A percentile compares a stretch with the other conserved stretches of the same genome.
Conservation (phyloP, 495 filamentous ascomycete genomes). For the Aspergillus saccharolyticus region DNA sequence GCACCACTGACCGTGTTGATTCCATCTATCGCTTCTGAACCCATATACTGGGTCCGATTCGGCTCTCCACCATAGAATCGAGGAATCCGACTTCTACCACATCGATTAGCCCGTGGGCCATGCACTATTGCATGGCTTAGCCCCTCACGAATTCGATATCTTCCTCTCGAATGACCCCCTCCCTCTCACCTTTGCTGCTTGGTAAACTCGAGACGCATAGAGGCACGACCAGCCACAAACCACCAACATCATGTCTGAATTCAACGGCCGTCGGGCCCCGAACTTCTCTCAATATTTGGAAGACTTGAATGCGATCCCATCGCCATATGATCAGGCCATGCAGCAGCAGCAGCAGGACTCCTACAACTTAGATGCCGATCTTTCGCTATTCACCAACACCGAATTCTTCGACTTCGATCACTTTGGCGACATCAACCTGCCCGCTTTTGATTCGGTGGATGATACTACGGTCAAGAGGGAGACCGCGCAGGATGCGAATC, state of each 20-base stretch:
- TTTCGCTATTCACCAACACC: slow-evolving; percentile 88
- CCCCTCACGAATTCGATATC: background rate
- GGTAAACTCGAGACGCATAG: background rate
- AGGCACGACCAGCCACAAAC: slow-evolving; percentile 14
- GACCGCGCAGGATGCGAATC: slow-evolving; percentile 18
- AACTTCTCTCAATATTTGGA: slow-evolving; percentile 87
- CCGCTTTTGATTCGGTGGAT: slow-evolving; percentile 33
- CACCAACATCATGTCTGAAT: slow-evolving; percentile 57
- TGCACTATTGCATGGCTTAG: background rate
- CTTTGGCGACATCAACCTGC: slow-evolving; percentile 39
- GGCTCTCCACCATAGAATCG: background rate
- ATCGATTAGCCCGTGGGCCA: background rate
- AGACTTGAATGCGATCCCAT: slow-evolving; percentile 73
- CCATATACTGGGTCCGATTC: background rate
- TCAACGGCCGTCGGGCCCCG: slow-evolving; percentile 64
- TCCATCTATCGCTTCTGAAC: background rate
- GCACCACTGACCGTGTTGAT: background rate
- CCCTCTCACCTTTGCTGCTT: no score
- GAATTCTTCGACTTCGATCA: slow-evolving; percentile 90
- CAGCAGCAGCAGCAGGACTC: slow-evolving; percentile 51
- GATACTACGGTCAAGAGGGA: slow-evolving; percentile 24
- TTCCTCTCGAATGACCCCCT: background rate
- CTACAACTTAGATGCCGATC: slow-evolving; percentile 64
- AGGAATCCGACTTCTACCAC: background rate
- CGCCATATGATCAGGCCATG: slow-evolving; percentile 58